Base-by-base conservation (phyloP, 805 yeast genomes). In the Teunomyces lycoperdinae region DNA sequence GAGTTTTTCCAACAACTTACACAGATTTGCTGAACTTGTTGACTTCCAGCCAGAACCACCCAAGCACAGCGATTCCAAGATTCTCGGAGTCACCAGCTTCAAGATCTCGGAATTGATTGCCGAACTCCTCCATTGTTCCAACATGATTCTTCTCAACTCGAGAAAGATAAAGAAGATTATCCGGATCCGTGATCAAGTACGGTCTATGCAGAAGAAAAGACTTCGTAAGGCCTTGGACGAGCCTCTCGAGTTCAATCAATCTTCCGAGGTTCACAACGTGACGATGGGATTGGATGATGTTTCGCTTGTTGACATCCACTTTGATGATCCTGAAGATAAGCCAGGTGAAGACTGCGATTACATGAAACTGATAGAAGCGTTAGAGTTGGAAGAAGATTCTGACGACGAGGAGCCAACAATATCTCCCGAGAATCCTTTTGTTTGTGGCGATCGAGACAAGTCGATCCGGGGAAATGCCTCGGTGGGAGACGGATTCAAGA, bases 81-180 rank as follows among this genome's bases (percentile, higher is more conserved):
- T 94, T 1, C 70, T 94, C 17, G 99, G 99, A 0, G 89, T 92
- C 64, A 96, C 91, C 58, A 77, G 91, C 53, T 91, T 94, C 68
- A 88, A 90, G 61, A 80, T 94, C 20, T 84, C 96, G 51, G 99
- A 94, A 67, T 72, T 94, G 45, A 81, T 94, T 43, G 99, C 99
- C 0, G 99, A 94, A 61, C 74, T 94, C 35, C 75, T 94, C 48
- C 99, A 94, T 67, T 94, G 99, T 62, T 89, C 97, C n/a, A 94
- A 94, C 68, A 94, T 94, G 98, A 89, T 86, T 0, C 74, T 90
- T 14, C 77, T 94, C 55, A 94, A 92, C 63, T 89, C 91, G 41
- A 81, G 78, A 35, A 77, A 76, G 45, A 89, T 91, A 46, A 84
- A 88, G 64, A 74, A 74, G 28, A 77, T 89, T 39, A 83, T 89